Base-by-base conservation (phyloP, 331 rosid genomes). In the Saraca asoca region DNA sequence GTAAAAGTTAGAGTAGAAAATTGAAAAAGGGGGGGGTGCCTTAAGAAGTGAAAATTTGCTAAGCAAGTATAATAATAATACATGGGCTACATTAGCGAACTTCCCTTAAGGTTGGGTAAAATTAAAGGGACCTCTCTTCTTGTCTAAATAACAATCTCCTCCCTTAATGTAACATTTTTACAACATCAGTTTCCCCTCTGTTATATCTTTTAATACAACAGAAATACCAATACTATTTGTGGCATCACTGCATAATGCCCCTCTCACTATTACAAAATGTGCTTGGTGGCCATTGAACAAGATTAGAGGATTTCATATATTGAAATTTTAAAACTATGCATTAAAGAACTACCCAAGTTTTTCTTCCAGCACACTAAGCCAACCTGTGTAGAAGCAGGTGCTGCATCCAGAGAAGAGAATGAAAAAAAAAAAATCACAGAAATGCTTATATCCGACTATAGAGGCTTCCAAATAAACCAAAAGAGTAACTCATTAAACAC, bases 381-480 rank as follows among this genome's bases (percentile, higher is more conserved):
- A 74, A n/a, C 29, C 42, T 50, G 35, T 34, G 42, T 19, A 58
- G 34, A 49, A 14, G 46, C 51, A 69, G 45, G 41, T 6, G 58
- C 48, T 19, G 31, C 31, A 55, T 17, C 31, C 31, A 24, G 31
- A 20, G 54, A 9, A 15, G 50, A 64, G 33, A 66, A 31, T 48
- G 39, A 16, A 57, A 31, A 58, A 58, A 16, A 64, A 74, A 37
- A 74, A n/a, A n/a, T n/a, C n/a, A 20, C 19, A 48, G 19, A 61
- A 51, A 13, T 4, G 41, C 12, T 10, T 48, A 37, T 43, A 14
- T 37, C 33, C 45, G 42, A 29, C 55, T 15, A 24, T 54, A 73
- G 43, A 52, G 56, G 39, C 66, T 15, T 50, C 49, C 29, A 16
- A 63, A 69, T 57, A 66, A n/a, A 50, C 42, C 63, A 64, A 64